Evolutionary conservation across 2,329 filamentous ascomycete genomes (phyloP), one percentile per base, ranked within the genome.

Genomic region (Podosphaera aphanis): DNA sequence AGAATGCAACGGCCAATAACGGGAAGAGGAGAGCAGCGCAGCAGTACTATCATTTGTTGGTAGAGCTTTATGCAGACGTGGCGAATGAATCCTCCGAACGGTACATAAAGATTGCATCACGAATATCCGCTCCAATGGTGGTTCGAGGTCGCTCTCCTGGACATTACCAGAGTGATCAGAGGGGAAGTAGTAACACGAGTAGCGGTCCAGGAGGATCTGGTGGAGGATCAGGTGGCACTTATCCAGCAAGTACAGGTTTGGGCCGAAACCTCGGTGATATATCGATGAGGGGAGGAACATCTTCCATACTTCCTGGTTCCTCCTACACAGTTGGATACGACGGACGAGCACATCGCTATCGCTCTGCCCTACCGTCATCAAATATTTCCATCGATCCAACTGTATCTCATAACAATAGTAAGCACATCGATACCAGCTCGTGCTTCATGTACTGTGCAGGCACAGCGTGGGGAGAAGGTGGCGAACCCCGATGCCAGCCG

Each of bases 1-100:
- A 82, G 53, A 77, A 74, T 47, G 78, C 79, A 1, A 83, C 78
- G 0, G 77, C 77, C 21, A 83, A 83, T 60, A 83, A 83, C 51
- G 78, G 78, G 43, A 82, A 82, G 58, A 67, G 79, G 51, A 67
- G 78, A 42, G 77, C 78, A 2, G 75, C 78, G 39, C 78, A 83
- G 52, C 78, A 83, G 52, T 82, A 77, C 56, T 83, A 81, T 56
- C 75, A 79, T 52, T 64, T 83, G 15, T 70, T 81, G 33, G 74
- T 81, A 3, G 77, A 82, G 55, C 66, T 79, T 2, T 74, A 69
- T 53, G 75, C 69, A 11, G 71, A 77, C 53, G 60, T 76, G 3
- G 62, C 66, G 5, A 53, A 44, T 6, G 52, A 55, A 13, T 48
- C 52, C 36, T 37, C 51, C 1, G 57, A 60, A 1, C 61, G 67